Evolutionary conservation across 2,329 filamentous ascomycete species (phyloP).

Genomic region (Mollisia scopiformis): DNA sequence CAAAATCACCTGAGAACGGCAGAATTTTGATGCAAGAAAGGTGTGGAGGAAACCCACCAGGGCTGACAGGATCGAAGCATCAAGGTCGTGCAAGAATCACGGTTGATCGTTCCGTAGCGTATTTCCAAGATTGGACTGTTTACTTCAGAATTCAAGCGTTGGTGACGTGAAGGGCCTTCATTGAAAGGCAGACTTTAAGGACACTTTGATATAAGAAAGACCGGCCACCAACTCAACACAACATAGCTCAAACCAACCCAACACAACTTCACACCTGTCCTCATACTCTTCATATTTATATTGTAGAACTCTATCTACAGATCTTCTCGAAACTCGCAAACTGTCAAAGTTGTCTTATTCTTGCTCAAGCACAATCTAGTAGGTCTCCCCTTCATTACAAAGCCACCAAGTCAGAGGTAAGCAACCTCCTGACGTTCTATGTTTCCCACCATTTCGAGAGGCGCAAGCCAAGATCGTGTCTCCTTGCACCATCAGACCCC

Average conservation of each 20-base stretch:
- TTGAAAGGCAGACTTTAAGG: neutral
- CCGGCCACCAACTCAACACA: neutral
- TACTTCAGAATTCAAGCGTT: constrained; percentile 15
- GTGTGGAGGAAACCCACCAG: constrained; percentile 34
- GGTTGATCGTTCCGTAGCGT: constrained; percentile 30
- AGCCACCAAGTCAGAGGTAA: neutral
- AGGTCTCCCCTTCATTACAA: neutral
- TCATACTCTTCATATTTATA: neutral
- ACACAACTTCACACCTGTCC: neutral
- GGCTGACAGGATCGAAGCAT: constrained; percentile 31
- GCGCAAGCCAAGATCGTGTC: neutral
- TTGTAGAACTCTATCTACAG: neutral
- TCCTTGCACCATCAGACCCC: neutral
- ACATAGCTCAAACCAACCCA: neutral
- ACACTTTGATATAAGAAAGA: neutral
- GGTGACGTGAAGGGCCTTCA: neutral
- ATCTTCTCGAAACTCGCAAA: neutral
- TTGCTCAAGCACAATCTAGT: neutral
- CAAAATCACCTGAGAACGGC: constrained; percentile 24
- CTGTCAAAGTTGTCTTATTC: too few species aligned
- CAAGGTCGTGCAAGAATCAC: constrained; percentile 34
- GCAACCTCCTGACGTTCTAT: neutral
- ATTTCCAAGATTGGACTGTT: constrained; percentile 32
- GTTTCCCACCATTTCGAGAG: neutral
- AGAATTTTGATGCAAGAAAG: constrained; percentile 27